Conservation (phyloP, 257 asterid species). For the Lycium barbarum region DNA sequence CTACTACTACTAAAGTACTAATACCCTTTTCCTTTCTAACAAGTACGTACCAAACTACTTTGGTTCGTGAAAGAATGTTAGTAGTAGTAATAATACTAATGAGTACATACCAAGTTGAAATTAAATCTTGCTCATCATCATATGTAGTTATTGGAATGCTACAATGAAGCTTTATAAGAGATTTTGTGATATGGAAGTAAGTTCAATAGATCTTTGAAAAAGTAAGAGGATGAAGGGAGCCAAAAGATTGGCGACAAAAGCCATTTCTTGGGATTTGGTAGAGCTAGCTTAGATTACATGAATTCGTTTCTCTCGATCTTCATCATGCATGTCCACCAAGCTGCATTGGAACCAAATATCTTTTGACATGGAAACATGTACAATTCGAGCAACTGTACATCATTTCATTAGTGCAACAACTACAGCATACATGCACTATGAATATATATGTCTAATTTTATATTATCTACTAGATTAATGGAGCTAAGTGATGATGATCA, state of each 20-base stretch:
- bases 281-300: not conserved
- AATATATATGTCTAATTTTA: not conserved
- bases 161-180: not conserved
- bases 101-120: not conserved
- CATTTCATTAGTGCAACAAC: not conserved
- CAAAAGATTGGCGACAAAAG: slow-evolving; percentile 23
- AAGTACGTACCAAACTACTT: slow-evolving; percentile 11
- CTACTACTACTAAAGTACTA: not conserved
- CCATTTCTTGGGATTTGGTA: slow-evolving; percentile 17
- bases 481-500: not conserved
- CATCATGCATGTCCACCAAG: not conserved
- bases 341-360: not conserved
- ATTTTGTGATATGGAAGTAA: not conserved
- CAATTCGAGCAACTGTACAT: not conserved
- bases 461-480: not conserved
- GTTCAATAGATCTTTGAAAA: not conserved
- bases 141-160: slow-evolving; percentile 17
- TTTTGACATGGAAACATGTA: not conserved
- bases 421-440: not conserved
- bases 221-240: not conserved
- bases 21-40: not conserved
- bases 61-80: slow-evolving; percentile 24
- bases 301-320: slow-evolving; percentile 27
- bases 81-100: not conserved
- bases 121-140: not conserved